phyloP scores from a whole-genome alignment of 495 filamentous ascomycete genomes.

The Podospora pseudocomata region DNA sequence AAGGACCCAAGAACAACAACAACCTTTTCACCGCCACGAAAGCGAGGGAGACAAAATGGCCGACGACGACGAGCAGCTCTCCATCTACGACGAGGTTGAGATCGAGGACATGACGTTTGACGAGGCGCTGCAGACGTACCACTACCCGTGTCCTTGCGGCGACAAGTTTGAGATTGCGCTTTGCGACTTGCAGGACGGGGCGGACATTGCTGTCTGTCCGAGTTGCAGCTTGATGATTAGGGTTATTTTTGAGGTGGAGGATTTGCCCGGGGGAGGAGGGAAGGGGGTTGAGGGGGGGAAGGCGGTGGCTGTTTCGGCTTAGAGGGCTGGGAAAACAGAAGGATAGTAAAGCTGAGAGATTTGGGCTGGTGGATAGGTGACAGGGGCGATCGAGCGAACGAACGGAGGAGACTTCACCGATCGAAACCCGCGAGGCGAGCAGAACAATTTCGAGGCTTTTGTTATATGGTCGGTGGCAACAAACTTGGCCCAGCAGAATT shows the following conservation, averaged over 20 bases:
- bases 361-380: too few species aligned
- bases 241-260: conserved; percentile 75
- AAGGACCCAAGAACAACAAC: too few species aligned
- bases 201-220: conserved; percentile 92
- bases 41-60: conserved; percentile 47
- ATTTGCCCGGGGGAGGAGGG: conserved; percentile 30
- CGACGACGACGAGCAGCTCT: conserved; percentile 58
- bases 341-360: too few species aligned
- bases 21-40: too few species aligned
- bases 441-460: too few species aligned
- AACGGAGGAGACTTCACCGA: too few species aligned
- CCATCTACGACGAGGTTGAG: conserved; percentile 97
- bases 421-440: too few species aligned
- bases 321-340: not conserved
- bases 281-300: conserved; percentile 8
- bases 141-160: conserved; percentile 95
- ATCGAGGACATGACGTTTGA: conserved; percentile 99
- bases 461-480: too few species aligned
- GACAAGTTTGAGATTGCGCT: conserved; percentile 94
- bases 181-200: conserved; percentile 76
- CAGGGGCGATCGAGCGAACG: too few species aligned
- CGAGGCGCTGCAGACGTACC: conserved; percentile 75
- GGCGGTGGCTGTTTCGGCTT: conserved; percentile 27
- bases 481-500: too few species aligned
- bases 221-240: conserved; percentile 95